Evolutionary conservation across 306 rosid species (phyloP), one percentile per base, ranked within the genome.

Genomic region (Ceratonia siliqua): DNA sequence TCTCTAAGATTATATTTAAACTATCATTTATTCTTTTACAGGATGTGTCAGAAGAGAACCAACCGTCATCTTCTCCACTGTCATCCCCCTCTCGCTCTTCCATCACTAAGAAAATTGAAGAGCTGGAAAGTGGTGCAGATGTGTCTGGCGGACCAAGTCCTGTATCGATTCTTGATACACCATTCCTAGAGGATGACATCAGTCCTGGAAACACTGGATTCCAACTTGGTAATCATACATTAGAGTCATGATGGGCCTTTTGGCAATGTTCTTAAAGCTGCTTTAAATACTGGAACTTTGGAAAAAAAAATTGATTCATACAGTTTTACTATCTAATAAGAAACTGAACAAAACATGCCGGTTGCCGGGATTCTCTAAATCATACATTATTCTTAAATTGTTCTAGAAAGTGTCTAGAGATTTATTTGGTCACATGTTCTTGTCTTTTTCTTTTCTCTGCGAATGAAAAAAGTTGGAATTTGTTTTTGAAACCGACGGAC

Each of bases 91-190:
- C 88, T 20, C 62, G 73, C 70, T 83, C 84, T 36, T 70, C 81
- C 24, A 25, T 77, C 64, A 46, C 72, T 49, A 81, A 59, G 73
- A 81, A 84, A 56, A 72, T 22, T 76, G 87, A 86, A 75, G 89
- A 81, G 59, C 64, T 45, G 65, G 97, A 85, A 48, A 81, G 76
- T 50, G 57, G 56, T 68, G 12, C 73, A 1, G 90, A 84, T 32
- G 64, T 72, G 43, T 86, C 85, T 21, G 96, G 79, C 49, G 79
- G 91, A 58, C 99, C 96, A n/a, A 95, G 99, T 85, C 98, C 99
- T 7, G 84, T 89, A 48, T 95, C 99, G 49, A 90, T 95, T 82
- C 97, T 95, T 25, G 97, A 90, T 73, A 82, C 78, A 3, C 74
- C 78, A 25, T 89, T 90, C 81, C 24, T 79, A 53, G 96, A 92